phyloP scores from a whole-genome alignment of 306 rosid species.

The Elaeagnus macrophylla region DNA sequence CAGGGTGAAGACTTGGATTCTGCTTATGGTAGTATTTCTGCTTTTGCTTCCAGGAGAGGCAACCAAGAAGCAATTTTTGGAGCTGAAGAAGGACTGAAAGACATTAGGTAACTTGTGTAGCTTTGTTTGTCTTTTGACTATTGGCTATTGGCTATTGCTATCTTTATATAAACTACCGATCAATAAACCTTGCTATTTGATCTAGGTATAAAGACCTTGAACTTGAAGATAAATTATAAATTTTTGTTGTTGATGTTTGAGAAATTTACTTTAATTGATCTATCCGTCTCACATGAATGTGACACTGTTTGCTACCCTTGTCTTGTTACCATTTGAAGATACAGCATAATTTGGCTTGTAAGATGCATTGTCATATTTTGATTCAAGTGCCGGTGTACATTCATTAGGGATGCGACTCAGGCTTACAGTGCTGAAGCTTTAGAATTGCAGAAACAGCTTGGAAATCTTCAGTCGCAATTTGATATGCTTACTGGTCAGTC shows the following conservation, averaged over 20 bases:
- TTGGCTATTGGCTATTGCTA: not conserved
- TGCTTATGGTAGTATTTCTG: conserved; percentile 83
- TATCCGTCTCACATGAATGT: not conserved
- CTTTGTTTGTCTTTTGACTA: not conserved
- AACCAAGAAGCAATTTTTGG: conserved; percentile 88
- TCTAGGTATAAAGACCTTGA: not conserved
- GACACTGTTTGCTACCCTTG: not conserved
- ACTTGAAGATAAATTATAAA: not conserved
- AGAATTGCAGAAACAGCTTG: conserved; percentile 68
- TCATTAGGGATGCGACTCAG: conserved; percentile 60
- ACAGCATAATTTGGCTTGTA: not conserved
- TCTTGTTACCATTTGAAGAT: conserved; percentile 1
- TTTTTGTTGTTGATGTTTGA: not conserved
- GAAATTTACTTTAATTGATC: not conserved
- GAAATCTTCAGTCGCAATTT: conserved; percentile 63
- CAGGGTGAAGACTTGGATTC: conserved; percentile 91
- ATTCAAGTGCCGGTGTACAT: conserved; percentile 13
- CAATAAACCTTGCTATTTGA: not conserved
- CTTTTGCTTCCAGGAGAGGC: conserved; percentile 73
- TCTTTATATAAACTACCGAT: not conserved
- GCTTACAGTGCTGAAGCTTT: conserved; percentile 69
- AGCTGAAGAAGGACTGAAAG: conserved; percentile 76
- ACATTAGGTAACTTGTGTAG: conserved; percentile 39
- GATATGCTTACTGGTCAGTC: conserved; percentile 84
- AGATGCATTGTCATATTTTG: not conserved